These are phyloP conservation scores for Pythium phragmitis DNA, from an alignment of 352 stramenopile species.

Conservation along the genomic window DNA sequence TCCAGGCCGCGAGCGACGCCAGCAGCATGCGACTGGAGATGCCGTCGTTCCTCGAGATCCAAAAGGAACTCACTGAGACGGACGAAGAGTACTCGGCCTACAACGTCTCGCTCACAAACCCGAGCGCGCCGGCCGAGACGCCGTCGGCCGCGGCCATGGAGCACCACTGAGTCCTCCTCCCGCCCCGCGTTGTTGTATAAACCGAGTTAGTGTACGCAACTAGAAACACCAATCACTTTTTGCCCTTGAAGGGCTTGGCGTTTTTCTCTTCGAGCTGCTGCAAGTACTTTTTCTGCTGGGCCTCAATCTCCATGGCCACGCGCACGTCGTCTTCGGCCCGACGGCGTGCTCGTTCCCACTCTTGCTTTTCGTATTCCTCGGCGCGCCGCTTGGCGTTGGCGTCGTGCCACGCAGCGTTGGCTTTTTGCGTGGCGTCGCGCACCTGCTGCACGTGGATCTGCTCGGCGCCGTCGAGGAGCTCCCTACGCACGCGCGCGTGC, in stretches of 20 bases:
- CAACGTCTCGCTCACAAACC: conserved; percentile 71
- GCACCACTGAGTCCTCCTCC: neutral
- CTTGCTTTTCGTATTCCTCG: conserved; percentile 44
- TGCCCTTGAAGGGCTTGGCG: conserved; percentile 53
- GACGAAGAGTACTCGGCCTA: conserved; percentile 79
- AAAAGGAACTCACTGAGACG: conserved; percentile 53
- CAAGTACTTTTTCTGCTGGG: conserved; percentile 55
- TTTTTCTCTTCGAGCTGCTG: conserved; percentile 51
- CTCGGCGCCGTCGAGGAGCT: conserved; percentile 35
- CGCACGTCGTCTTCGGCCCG: conserved; percentile 45
- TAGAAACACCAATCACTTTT: conserved; percentile 35
- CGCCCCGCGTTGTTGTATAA: too few relatives aligned
- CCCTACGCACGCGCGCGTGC: conserved; percentile 16
- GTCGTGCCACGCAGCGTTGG: conserved; percentile 51
- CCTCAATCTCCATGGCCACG: conserved; percentile 49
- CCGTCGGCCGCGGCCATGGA: conserved; percentile 1
- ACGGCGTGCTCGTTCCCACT: conserved; percentile 47
- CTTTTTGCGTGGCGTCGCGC: conserved; percentile 37
- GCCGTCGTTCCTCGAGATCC: conserved; percentile 70
- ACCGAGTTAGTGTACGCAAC: neutral
- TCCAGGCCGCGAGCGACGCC: conserved; percentile 69
- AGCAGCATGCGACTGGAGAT: conserved; percentile 50
- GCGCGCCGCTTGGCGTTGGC: conserved; percentile 47
- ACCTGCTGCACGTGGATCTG: conserved; percentile 34
- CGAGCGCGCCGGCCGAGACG: neutral